Conservation (phyloP, 176 grass and related monocot species). For the Avena insularis region DNA sequence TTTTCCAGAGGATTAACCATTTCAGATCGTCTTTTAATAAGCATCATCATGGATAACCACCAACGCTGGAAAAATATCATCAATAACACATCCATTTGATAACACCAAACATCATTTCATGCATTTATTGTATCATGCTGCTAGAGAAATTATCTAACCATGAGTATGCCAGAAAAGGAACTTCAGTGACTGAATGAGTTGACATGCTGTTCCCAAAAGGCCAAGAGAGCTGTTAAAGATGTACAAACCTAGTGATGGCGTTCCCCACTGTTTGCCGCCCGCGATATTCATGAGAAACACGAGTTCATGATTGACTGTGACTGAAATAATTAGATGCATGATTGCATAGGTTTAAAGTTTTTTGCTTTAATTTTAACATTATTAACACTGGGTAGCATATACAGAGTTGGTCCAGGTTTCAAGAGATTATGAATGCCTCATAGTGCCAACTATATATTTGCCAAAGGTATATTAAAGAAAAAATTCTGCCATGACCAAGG, state of each 20-base stretch:
- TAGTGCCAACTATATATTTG: constrained; percentile 10
- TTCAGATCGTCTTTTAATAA: not conserved
- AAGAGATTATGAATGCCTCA: not conserved
- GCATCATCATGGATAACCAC: not conserved
- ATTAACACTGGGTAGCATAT: not conserved
- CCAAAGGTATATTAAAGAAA: constrained; percentile 19
- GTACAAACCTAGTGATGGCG: constrained; percentile 28
- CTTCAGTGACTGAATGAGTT: constrained; percentile 43
- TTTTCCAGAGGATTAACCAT: not conserved
- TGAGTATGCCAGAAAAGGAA: constrained; percentile 33
- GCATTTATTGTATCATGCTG: constrained; percentile 7
- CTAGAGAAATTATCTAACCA: constrained; percentile 26
- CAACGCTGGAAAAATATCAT: constrained; percentile 1
- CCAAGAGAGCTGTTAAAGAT: constrained; percentile 17
- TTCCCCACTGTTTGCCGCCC: constrained; percentile 25
- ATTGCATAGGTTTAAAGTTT: constrained; percentile 39
- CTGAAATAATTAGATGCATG: constrained; percentile 38
- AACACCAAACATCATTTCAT: constrained; percentile 25
- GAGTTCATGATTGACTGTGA: constrained; percentile 40
- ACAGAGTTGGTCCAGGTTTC: not conserved
- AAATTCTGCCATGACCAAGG: not conserved
- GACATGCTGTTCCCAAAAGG: constrained; percentile 17
- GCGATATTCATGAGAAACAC: constrained; percentile 47
- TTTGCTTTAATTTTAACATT: constrained; percentile 36
- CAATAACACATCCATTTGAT: not conserved